These are phyloP conservation scores for Pythium scleroteichum DNA, from an alignment of 352 stramenopile species.

Conservation along the genomic window DNA sequence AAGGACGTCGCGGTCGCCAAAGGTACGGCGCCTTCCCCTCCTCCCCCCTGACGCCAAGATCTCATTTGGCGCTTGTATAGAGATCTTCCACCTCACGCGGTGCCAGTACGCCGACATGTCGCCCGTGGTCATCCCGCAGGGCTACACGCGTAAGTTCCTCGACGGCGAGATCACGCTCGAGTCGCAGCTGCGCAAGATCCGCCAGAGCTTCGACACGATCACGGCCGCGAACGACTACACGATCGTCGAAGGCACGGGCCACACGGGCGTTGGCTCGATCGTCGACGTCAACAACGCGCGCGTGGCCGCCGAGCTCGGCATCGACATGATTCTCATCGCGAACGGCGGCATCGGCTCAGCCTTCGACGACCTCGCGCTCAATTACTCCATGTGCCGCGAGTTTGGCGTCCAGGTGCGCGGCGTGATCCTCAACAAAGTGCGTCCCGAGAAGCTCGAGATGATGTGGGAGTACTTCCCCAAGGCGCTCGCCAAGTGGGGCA, in stretches of 20 bases:
- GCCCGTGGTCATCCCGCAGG: conserved; percentile 94
- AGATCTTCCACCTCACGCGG: conserved; percentile 93
- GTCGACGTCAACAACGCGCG: conserved; percentile 96
- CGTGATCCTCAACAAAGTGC: conserved; percentile 97
- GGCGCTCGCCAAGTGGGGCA: conserved; percentile 73
- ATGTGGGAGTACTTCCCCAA: conserved; percentile 87
- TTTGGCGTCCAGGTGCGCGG: conserved; percentile 92
- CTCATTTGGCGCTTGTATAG: too few species aligned
- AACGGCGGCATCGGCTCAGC: conserved; percentile 95
- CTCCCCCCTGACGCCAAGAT: conserved; percentile 30
- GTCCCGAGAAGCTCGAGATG: conserved; percentile 78
- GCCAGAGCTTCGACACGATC: conserved; percentile 68
- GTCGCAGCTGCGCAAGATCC: conserved; percentile 68
- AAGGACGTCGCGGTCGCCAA: conserved; percentile 90
- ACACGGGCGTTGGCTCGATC: conserved; percentile 96
- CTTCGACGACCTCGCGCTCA: conserved; percentile 94
- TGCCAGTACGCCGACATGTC: conserved; percentile 95
- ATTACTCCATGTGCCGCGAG: conserved; percentile 92
- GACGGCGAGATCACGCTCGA: conserved; percentile 91
- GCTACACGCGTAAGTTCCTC: conserved; percentile 96
- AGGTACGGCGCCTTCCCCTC: conserved; percentile 41
- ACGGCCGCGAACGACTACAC: conserved; percentile 72
- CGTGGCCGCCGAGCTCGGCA: conserved; percentile 89
- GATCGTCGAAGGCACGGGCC: conserved; percentile 83
- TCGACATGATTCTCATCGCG: conserved; percentile 94